A percentile compares a stretch with the other conserved stretches of the same genome.
Evolutionary conservation across 2,329 filamentous ascomycete species (phyloP).

Genomic region (Capronia epimyces): DNA sequence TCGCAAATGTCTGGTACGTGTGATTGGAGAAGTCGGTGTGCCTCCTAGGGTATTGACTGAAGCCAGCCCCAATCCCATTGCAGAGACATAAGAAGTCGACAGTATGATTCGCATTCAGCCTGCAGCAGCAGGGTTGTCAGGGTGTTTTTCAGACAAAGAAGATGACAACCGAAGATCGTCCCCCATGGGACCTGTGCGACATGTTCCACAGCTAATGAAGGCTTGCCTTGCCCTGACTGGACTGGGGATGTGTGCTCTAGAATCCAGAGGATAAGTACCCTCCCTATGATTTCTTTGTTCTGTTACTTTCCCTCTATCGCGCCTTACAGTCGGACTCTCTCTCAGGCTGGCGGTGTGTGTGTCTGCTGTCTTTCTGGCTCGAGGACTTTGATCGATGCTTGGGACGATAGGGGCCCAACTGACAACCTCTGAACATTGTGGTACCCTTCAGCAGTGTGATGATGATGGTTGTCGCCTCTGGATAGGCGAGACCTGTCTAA

Average conservation of each 20-base stretch:
- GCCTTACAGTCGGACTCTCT: constrained; percentile 1
- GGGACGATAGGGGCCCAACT: not conserved
- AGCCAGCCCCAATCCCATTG: not conserved
- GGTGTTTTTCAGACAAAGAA: constrained; percentile 17
- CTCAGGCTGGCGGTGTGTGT: constrained; percentile 5
- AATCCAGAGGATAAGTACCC: constrained; percentile 7
- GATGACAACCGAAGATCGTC: not conserved
- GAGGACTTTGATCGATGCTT: constrained; percentile 10
- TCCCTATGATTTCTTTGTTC: constrained; percentile 1
- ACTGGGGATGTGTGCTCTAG: not conserved
- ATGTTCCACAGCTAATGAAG: constrained; percentile 6
- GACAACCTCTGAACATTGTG: constrained; percentile 19
- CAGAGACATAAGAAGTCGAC: not conserved
- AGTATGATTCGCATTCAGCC: constrained; percentile 6
- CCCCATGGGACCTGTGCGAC: constrained; percentile 15
- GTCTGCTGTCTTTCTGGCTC: constrained; percentile 6
- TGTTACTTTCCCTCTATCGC: constrained; percentile 2
- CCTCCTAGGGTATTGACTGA: not conserved
- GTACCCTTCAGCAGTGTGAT: constrained; percentile 15
- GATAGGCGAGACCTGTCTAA: constrained; percentile 5
- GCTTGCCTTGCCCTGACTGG: not conserved
- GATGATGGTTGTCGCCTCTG: constrained; percentile 15
- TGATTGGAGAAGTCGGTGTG: constrained; percentile 18
- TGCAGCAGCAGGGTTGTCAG: constrained; percentile 2
- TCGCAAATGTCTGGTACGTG: constrained; percentile 8